Evolutionary conservation across 495 filamentous ascomycete genomes (phyloP).

Genomic region (Ascobolus immersus): DNA sequence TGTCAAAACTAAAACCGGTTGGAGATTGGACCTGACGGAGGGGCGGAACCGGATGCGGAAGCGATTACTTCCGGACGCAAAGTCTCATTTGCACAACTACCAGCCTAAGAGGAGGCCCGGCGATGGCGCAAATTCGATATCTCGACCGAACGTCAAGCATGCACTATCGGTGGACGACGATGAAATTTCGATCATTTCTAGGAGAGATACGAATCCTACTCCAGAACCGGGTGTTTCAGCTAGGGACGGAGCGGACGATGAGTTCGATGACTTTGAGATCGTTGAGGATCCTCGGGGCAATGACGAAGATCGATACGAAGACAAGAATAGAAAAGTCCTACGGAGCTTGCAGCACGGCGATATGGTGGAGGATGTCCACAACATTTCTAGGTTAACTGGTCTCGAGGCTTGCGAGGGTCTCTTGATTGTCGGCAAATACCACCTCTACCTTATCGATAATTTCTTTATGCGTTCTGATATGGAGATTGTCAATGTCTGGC

Average conservation of each 20-base stretch:
- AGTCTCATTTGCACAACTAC: constrained; percentile 42
- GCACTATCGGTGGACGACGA: constrained; percentile 16
- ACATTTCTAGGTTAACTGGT: constrained; percentile 79
- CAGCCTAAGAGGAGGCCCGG: constrained; percentile 44
- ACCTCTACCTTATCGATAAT: constrained; percentile 79
- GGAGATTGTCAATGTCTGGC: constrained; percentile 85
- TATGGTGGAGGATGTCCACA: constrained; percentile 79
- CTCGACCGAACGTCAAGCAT: constrained; percentile 12
- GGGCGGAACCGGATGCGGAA: constrained; percentile 86
- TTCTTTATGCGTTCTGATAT: constrained; percentile 85
- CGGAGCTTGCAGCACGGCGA: constrained; percentile 75
- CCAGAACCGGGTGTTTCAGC: constrained; percentile 11
- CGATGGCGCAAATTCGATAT: constrained; percentile 11
- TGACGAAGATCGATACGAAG: constrained; percentile 67
- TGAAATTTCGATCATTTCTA: constrained; percentile 16
- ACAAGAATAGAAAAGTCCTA: constrained; percentile 95
- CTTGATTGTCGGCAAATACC: constrained; percentile 74
- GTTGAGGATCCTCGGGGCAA: constrained; percentile 59
- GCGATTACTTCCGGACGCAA: constrained; percentile 52
- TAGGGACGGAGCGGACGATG: constrained; percentile 22
- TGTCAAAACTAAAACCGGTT: constrained; percentile 37
- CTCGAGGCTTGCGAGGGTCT: constrained; percentile 80
- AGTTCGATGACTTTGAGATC: constrained; percentile 82
- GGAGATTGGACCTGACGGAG: constrained; percentile 85
- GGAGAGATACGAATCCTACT: constrained; percentile 12